A percentile compares a stretch with the other conserved stretches of the same genome.
Conservation (phyloP, 75 land plant genomes). For the Cryptomeria japonica region DNA sequence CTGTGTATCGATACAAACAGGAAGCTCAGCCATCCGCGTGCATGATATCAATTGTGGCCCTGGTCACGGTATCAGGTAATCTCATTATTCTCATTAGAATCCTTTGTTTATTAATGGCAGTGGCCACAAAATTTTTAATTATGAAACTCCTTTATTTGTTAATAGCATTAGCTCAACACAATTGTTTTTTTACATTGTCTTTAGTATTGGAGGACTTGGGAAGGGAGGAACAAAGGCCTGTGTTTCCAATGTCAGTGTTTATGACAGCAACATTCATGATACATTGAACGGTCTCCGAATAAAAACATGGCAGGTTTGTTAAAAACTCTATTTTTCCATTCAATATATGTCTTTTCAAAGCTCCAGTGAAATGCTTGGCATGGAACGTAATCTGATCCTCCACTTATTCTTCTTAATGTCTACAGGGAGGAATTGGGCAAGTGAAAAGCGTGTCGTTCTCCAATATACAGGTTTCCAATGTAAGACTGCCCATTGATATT, state of each 20-base stretch:
- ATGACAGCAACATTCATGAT: conserved; percentile 28
- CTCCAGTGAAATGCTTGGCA: no score
- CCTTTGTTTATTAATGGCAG: no score
- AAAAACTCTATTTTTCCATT: background rate
- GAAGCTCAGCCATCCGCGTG: conserved; percentile 51
- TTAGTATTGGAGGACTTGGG: conserved; percentile 53
- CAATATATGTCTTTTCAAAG: no score
- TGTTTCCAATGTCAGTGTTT: no score
- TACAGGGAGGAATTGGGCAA: conserved; percentile 66
- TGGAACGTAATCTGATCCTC: no score
- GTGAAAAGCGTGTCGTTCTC: conserved; percentile 1
- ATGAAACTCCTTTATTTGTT: background rate
- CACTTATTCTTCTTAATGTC: background rate
- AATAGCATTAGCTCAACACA: background rate
- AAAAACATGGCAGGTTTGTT: conserved; percentile 85
- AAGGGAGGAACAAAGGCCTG: no score
- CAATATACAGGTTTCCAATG: no score
- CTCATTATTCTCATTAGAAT: background rate
- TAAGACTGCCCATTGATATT: no score
- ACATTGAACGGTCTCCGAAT: conserved; percentile 61
- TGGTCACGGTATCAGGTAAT: conserved; percentile 79
- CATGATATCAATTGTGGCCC: conserved; percentile 63
- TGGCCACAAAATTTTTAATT: no score
- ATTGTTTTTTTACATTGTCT: background rate
- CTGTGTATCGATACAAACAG: conserved; percentile 82